Evolutionary conservation across 768 basidiomycete genomes (phyloP).

Genomic region (Amanita rubescens): DNA sequence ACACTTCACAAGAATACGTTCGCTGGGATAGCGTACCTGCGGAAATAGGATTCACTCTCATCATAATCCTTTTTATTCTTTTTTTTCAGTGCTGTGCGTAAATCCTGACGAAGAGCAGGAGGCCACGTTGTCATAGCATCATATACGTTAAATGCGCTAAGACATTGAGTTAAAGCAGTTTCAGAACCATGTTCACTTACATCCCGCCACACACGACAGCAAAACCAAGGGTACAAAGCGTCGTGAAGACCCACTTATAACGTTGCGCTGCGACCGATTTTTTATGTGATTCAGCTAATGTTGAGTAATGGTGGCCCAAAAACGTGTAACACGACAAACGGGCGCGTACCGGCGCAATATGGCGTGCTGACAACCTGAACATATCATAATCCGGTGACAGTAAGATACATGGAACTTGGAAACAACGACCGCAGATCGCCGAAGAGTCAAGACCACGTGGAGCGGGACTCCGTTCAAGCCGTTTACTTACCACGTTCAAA

Average conservation of each 20-base stretch:
- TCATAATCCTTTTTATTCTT: conserved; percentile 49
- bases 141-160: conserved; percentile 40
- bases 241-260: conserved; percentile 19
- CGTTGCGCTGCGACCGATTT: neutral
- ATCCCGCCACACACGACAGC: conserved; percentile 26
- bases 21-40: conserved; percentile 35
- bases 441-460: too few species aligned
- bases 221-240: conserved; percentile 24
- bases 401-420: neutral
- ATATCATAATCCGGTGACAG: neutral
- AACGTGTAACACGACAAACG: neutral
- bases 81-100: conserved; percentile 59
- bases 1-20: neutral
- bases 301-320: neutral
- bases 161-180: conserved; percentile 9
- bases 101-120: conserved; percentile 48
- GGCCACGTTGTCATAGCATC: conserved; percentile 61
- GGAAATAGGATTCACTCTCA: conserved; percentile 44
- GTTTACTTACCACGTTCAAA: too few species aligned
- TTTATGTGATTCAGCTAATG: neutral
- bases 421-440: too few species aligned
- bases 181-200: conserved; percentile 17
- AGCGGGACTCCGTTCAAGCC: too few species aligned
- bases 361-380: neutral
- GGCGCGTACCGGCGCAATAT: neutral